phyloP scores from a whole-genome alignment of 1,284 basidiomycete species.

The Naganishia sp. region DNA sequence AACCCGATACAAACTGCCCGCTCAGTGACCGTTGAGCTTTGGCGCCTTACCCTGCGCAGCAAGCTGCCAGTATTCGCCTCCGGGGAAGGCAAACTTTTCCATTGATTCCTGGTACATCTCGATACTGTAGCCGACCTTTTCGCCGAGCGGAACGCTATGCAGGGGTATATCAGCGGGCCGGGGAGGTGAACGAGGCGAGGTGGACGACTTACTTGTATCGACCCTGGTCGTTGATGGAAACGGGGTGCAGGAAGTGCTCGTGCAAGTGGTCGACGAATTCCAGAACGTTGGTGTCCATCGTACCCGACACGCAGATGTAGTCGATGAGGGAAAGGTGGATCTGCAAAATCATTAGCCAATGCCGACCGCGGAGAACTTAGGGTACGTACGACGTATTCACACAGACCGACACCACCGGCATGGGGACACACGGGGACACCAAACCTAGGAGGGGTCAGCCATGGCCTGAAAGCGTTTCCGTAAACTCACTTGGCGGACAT shows the following conservation, averaged over 20 bases:
- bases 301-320: constrained; percentile 85
- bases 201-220: constrained; percentile 66
- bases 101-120: constrained; percentile 56
- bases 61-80: constrained; percentile 55
- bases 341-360: constrained; percentile 16
- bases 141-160: constrained; percentile 47
- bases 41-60: constrained; percentile 45
- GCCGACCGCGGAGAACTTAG: neutral
- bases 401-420: constrained; percentile 91
- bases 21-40: constrained; percentile 35
- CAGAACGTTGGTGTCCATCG: constrained; percentile 90
- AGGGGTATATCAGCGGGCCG: constrained; percentile 44
- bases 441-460: constrained; percentile 55
- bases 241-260: constrained; percentile 86
- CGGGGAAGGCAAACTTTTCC: constrained; percentile 53
- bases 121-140: constrained; percentile 55
- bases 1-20: neutral
- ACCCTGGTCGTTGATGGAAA: constrained; percentile 80
- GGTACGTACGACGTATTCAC: constrained; percentile 83
- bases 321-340: constrained; percentile 68
- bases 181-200: constrained; percentile 60
- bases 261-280: constrained; percentile 75
- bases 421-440: constrained; percentile 89
- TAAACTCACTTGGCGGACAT: constrained; percentile 75
- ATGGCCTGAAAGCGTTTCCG: constrained; percentile 45